phyloP scores from a whole-genome alignment of 257 asterid genomes.

The Penstemon davidsonii region DNA sequence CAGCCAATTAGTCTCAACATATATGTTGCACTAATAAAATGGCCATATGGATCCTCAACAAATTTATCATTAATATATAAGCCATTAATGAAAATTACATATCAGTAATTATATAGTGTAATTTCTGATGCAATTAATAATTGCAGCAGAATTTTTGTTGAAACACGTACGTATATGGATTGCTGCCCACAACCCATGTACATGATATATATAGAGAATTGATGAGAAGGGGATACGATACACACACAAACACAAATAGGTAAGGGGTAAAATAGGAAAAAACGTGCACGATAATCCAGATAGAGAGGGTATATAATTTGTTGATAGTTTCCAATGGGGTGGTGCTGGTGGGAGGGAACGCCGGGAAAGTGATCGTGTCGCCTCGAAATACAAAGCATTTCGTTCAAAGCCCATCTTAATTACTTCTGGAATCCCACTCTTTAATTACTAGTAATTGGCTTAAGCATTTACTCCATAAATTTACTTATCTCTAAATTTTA shows the following conservation, averaged over 20 bases:
- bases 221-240: neutral
- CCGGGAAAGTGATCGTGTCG: slow-evolving; percentile 84
- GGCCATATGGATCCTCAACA: slow-evolving; percentile 32
- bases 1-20: neutral
- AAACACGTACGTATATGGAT: neutral
- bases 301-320: neutral
- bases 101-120: too few species aligned
- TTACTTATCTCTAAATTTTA: neutral
- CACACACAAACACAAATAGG: neutral
- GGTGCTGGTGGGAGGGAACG: slow-evolving; percentile 55
- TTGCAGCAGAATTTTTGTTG: neutral
- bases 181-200: neutral
- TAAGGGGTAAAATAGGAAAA: slow-evolving; percentile 38
- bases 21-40: neutral
- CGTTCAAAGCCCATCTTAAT: too few species aligned
- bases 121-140: too few species aligned
- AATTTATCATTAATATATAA: neutral
- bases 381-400: slow-evolving; percentile 51
- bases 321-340: slow-evolving; percentile 41
- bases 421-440: slow-evolving; percentile 27
- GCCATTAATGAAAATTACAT: too few species aligned
- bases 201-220: neutral
- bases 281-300: slow-evolving; percentile 41
- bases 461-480: too few species aligned
- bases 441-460: neutral